Percentiles rank a stretch among this genome's conserved stretches.
These are phyloP conservation scores for Stachybotrys elegans DNA, from an alignment of 2,329 filamentous ascomycete genomes.

Conservation along the genomic window DNA sequence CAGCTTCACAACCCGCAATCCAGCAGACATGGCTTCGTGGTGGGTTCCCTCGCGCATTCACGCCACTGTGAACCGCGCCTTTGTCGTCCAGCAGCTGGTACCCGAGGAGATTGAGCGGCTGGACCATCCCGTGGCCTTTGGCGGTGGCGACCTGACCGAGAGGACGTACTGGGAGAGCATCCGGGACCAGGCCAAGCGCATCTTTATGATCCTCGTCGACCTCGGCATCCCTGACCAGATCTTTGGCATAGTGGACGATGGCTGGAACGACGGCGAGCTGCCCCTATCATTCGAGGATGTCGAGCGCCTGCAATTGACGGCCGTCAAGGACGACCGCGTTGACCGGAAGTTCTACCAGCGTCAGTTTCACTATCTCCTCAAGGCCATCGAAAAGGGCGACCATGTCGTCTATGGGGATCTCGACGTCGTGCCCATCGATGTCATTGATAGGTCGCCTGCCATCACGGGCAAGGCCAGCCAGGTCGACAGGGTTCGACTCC, in stretches of 20 bases:
- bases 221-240: slow-evolving; percentile 68
- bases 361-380: slow-evolving; percentile 67
- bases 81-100: slow-evolving; percentile 59
- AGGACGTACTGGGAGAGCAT: slow-evolving; percentile 79
- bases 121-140: slow-evolving; percentile 59
- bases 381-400: slow-evolving; percentile 53
- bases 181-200: slow-evolving; percentile 58
- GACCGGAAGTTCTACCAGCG: slow-evolving; percentile 65
- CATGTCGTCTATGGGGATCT: slow-evolving; percentile 61
- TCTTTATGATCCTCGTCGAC: slow-evolving; percentile 68
- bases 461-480: slow-evolving; percentile 28
- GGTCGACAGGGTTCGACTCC: slow-evolving; percentile 58
- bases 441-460: slow-evolving; percentile 53
- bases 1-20: no score
- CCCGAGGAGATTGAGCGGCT: slow-evolving; percentile 59
- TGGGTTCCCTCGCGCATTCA: slow-evolving; percentile 69
- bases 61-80: slow-evolving; percentile 62
- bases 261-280: slow-evolving; percentile 72
- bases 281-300: slow-evolving; percentile 64
- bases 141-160: slow-evolving; percentile 59
- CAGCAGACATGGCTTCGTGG: slow-evolving; percentile 45
- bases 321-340: slow-evolving; percentile 54
- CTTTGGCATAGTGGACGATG: slow-evolving; percentile 69
- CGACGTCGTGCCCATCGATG: slow-evolving; percentile 65
- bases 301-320: slow-evolving; percentile 55